Evolutionary conservation across 805 yeast genomes (phyloP), one percentile per base, ranked within the genome.

Genomic region (Saturnispora dispora): DNA sequence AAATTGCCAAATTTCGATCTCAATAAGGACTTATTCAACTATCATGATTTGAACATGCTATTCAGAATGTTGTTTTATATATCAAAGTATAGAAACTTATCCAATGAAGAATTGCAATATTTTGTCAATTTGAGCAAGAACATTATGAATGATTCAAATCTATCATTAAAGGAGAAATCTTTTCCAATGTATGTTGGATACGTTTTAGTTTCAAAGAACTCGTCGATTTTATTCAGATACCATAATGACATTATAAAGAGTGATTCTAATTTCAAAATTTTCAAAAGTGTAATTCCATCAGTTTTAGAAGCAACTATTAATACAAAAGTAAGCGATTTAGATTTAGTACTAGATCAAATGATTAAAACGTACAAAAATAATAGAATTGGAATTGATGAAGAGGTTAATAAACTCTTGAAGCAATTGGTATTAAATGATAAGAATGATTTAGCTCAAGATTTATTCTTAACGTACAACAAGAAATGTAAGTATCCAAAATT

Each of bases 381-480:
- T 27, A 42, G 42, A 23, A 32, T 46, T 9, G 43, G 44, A 37
- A 17, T 49, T 9, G 52, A 48, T 17, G 44, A 50, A 28, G 47
- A 52, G 32, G 23, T 46, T 18, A 55, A 44, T 32, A 18, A 32
- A 13, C 43, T 52, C n/a, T 36, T 55, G 8, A 52, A 48, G 18
- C 47, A 47, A 17, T 45, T 55, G 39, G 36, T 55, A 5, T 11
- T 17, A 11, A 50, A 50, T 5, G 48, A 42, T 18, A 41, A 49
- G 20, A 33, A 47, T 41, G 53, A 46, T 5, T 41, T 50, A 18
- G 58, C 58, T 8, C 52, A 55, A 43, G 56, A 51, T 41, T 44
- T 53, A n/a, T 55, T 53, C 37, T 13, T 48, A 5, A 55, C 47
- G 37, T 50, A 48, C 18, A 40, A 36, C 5, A 36, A 52, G n/a